Conservation (phyloP, 2,329 filamentous ascomycete species). For the Colletotrichum zoysiae region DNA sequence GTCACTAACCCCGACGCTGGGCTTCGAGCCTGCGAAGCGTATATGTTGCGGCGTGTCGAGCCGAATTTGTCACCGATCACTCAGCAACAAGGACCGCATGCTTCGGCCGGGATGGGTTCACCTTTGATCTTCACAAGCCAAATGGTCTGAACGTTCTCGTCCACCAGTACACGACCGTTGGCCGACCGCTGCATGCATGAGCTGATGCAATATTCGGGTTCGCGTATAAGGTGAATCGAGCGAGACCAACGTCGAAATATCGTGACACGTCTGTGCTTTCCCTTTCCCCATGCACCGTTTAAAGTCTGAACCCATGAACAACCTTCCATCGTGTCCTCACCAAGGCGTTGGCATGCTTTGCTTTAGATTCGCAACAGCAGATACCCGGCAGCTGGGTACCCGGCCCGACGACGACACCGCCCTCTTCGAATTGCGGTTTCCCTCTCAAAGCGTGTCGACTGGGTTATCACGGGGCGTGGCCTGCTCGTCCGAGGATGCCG, state of each 20-base stretch:
- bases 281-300: neutral
- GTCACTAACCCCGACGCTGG: neutral
- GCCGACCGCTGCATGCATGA: slow-evolving; percentile 13
- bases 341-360: neutral
- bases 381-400: neutral
- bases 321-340: neutral
- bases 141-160: slow-evolving; percentile 2
- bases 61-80: slow-evolving; percentile 9
- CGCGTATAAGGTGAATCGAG: neutral
- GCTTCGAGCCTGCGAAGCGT: neutral
- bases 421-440: neutral
- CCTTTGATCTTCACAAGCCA: slow-evolving; percentile 5
- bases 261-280: slow-evolving; percentile 5
- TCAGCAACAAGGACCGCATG: slow-evolving; percentile 6
- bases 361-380: neutral
- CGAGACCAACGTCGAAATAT: neutral
- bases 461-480: slow-evolving; percentile 81
- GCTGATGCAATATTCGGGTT: slow-evolving; percentile 5
- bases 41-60: neutral
- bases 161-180: neutral
- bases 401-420: neutral
- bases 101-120: slow-evolving; percentile 18
- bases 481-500: slow-evolving; percentile 62
- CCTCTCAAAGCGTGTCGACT: slow-evolving; percentile 61
- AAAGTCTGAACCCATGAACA: slow-evolving; percentile 6